phyloP scores from a whole-genome alignment of 148 eudicot species.

The Hydrangea macrophylla region DNA sequence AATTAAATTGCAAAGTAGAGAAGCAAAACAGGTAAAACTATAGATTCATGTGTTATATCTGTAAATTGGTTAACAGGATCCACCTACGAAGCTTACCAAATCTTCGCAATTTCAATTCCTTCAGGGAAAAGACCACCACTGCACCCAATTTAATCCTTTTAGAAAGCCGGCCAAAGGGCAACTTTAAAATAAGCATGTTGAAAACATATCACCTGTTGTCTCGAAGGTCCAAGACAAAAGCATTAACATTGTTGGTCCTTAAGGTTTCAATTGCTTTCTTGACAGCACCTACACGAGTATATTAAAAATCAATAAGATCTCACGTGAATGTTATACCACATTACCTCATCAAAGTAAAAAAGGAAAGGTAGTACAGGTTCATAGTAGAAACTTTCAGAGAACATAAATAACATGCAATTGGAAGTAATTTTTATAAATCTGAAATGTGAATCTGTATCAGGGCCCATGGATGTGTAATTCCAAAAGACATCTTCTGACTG shows the following conservation, averaged over 20 bases:
- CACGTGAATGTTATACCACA: not conserved
- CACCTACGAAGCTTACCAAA: conserved; percentile 60
- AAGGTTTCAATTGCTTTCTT: conserved; percentile 82
- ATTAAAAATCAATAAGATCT: not conserved
- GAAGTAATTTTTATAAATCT: too few relatives aligned
- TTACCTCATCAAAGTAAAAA: not conserved
- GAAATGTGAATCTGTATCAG: not conserved
- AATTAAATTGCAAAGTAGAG: not conserved
- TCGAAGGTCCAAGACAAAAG: conserved; percentile 94
- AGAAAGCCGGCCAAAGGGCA: conserved; percentile 2
- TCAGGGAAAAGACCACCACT: conserved; percentile 99
- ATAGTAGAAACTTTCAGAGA: too few relatives aligned
- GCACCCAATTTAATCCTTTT: conserved; percentile 43
- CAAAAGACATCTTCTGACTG: not conserved
- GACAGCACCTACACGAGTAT: conserved; percentile 60
- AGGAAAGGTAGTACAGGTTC: not conserved
- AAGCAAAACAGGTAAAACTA: not conserved
- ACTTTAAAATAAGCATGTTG: conserved; percentile 7
- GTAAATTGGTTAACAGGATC: not conserved
- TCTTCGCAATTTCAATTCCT: conserved; percentile 91
- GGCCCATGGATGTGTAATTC: not conserved
- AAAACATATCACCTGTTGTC: conserved; percentile 75
- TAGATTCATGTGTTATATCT: not conserved
- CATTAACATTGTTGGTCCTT: conserved; percentile 72
- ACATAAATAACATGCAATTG: too few relatives aligned